A percentile compares a stretch with the other conserved stretches of the same genome.
These are phyloP conservation scores for Paramecium sexaurelia DNA, from an alignment of 73 alveolate genomes.

Conservation along the genomic window DNA sequence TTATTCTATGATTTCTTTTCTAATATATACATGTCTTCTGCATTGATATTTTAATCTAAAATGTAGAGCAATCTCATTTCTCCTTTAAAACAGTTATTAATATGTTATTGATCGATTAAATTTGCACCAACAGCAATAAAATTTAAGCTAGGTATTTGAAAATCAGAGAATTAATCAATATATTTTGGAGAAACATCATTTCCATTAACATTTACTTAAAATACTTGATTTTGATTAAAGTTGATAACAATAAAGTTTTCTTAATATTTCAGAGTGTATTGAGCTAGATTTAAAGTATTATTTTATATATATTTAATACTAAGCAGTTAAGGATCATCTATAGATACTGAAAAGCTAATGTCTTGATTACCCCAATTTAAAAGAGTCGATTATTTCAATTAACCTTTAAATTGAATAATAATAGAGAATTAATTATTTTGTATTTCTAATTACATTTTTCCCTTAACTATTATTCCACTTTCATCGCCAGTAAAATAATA, in stretches of 20 bases:
- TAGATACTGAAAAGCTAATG: neutral
- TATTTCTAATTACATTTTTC: neutral
- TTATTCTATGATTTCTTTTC: neutral
- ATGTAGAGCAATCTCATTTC: neutral
- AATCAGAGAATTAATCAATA: neutral
- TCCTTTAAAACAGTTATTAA: neutral
- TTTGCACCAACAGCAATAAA: neutral
- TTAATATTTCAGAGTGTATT: neutral
- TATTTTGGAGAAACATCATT: neutral
- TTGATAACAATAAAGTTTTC: neutral
- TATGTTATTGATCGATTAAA: neutral
- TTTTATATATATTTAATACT: neutral
- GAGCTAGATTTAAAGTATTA: neutral
- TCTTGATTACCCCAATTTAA: neutral
- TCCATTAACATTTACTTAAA: conserved; percentile 33
- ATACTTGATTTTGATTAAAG: neutral
- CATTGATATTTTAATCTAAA: neutral
- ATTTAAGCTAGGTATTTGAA: neutral
- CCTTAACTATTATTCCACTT: neutral
- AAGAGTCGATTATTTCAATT: neutral
- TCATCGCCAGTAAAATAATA: conserved; percentile 16
- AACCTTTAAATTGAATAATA: neutral
- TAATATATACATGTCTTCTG: neutral
- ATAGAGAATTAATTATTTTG: neutral
- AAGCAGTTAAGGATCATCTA: neutral